Conservation (phyloP, 2,329 filamentous ascomycete species). For the Talaromyces funiculosus region DNA sequence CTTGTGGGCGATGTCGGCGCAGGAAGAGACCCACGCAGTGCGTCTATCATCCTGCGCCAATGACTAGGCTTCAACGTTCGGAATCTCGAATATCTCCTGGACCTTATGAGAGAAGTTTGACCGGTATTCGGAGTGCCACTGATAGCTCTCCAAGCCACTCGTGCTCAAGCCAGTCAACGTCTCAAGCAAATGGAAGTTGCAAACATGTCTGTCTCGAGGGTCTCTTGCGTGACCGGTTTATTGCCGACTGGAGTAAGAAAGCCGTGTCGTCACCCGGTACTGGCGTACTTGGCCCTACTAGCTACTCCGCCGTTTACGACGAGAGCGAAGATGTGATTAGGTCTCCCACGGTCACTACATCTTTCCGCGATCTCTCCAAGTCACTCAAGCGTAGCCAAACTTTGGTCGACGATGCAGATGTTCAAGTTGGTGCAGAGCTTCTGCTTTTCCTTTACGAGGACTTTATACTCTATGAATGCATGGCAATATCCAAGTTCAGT, state of each 20-base stretch:
- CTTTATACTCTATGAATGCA: slow-evolving; percentile 18
- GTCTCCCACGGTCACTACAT: neutral
- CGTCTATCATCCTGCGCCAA: slow-evolving; percentile 13
- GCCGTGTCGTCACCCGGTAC: neutral
- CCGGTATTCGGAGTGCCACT: neutral
- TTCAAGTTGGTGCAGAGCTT: slow-evolving; percentile 22
- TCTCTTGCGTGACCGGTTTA: slow-evolving; percentile 5
- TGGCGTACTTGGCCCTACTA: slow-evolving; percentile 18
- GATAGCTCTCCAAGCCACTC: neutral
- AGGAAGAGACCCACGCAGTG: slow-evolving; percentile 7
- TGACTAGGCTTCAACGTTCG: slow-evolving; percentile 1
- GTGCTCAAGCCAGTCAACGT: neutral
- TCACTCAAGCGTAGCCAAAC: slow-evolving; percentile 5
- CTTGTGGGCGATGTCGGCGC: slow-evolving; percentile 19
- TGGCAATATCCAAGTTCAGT: slow-evolving; percentile 16
- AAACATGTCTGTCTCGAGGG: neutral
- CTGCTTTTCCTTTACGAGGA: slow-evolving; percentile 18
- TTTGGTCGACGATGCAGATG: slow-evolving; percentile 13
- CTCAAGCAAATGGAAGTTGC: neutral
- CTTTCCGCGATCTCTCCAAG: neutral
- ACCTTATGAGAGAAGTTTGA: neutral
- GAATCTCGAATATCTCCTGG: neutral
- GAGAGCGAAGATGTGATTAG: slow-evolving; percentile 13
- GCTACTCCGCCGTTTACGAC: slow-evolving; percentile 18
- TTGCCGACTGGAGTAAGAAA: slow-evolving; percentile 7